A percentile compares a stretch with the other conserved stretches of the same genome.
phyloP scores from a whole-genome alignment of 768 basidiomycete genomes.

The Hydnomerulius pinastri region DNA sequence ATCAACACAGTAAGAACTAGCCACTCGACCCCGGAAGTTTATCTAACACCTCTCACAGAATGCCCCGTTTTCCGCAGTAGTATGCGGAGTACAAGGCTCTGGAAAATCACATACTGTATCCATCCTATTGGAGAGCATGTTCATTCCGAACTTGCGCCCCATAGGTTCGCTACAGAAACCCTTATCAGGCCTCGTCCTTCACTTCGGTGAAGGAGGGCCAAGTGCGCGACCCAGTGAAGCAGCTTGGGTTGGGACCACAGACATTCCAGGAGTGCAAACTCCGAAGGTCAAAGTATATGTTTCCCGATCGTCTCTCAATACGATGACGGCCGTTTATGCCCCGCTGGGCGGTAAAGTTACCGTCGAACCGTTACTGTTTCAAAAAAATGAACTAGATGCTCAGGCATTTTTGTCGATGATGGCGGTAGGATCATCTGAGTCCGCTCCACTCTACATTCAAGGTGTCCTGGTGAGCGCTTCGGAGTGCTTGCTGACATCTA shows the following conservation, averaged over 20 bases:
- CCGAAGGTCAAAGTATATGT: conserved; percentile 53
- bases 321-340: conserved; percentile 58
- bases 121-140: conserved; percentile 68
- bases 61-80: conserved; percentile 71
- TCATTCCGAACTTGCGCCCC: conserved; percentile 50
- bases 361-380: conserved; percentile 57
- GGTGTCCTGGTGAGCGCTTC: conserved; percentile 56
- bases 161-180: conserved; percentile 57
- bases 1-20: conserved; percentile 57
- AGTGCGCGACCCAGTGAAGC: conserved; percentile 63
- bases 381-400: conserved; percentile 64
- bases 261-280: conserved; percentile 32
- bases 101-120: conserved; percentile 77
- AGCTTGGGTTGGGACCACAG: conserved; percentile 53
- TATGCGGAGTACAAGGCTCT: conserved; percentile 77
- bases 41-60: conserved; percentile 43
- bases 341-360: conserved; percentile 49
- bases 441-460: conserved; percentile 70
- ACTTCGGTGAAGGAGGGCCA: conserved; percentile 68
- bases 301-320: conserved; percentile 59
- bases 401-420: conserved; percentile 74
- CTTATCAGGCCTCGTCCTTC: conserved; percentile 64
- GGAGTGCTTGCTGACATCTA: not conserved
- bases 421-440: conserved; percentile 63
- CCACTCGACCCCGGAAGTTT: not conserved